Conservation (phyloP, 495 filamentous ascomycete genomes). For the Zalerion maritima region DNA sequence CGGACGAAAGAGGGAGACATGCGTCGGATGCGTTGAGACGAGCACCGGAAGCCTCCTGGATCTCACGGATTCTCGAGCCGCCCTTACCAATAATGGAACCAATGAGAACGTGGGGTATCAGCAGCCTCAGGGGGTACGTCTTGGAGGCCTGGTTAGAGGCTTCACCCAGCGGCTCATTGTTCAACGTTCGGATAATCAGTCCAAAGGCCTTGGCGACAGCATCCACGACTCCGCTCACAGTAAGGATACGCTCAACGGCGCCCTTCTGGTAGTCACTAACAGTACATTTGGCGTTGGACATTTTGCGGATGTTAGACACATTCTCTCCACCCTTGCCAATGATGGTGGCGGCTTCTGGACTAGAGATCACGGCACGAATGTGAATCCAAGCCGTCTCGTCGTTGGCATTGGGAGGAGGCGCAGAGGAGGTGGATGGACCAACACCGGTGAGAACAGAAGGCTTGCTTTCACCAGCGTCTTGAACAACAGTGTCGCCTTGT, state of each 20-base stretch:
- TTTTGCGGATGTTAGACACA: slow-evolving; percentile 79
- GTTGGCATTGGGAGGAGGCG: slow-evolving; percentile 24
- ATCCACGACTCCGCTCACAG: slow-evolving; percentile 89
- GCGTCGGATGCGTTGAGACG: slow-evolving; percentile 93
- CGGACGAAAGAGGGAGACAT: slow-evolving; percentile 82
- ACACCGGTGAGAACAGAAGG: slow-evolving; percentile 28
- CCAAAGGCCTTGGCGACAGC: slow-evolving; percentile 98
- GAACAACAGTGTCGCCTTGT: slow-evolving; percentile 51
- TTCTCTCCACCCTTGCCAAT: slow-evolving; percentile 99
- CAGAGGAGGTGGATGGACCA: slow-evolving; percentile 30
- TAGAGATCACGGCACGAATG: slow-evolving; percentile 88
- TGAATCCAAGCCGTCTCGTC: slow-evolving; percentile 96
- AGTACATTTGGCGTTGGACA: slow-evolving; percentile 93
- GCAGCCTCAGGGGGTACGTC: slow-evolving; percentile 88
- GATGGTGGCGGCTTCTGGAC: slow-evolving; percentile 89
- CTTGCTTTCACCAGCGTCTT: slow-evolving; percentile 46
- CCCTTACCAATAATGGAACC: slow-evolving; percentile 97
- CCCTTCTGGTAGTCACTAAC: slow-evolving; percentile 96
- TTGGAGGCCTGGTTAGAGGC: slow-evolving; percentile 85
- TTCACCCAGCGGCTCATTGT: slow-evolving; percentile 80
- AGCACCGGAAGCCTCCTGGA: slow-evolving; percentile 92
- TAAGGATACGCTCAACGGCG: slow-evolving; percentile 91
- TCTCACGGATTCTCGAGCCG: slow-evolving; percentile 90
- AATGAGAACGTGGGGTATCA: slow-evolving; percentile 93
- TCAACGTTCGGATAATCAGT: slow-evolving; percentile 91